Base-by-base conservation (phyloP, 106 monocot genomes). In the Dendrobium huoshanense region DNA sequence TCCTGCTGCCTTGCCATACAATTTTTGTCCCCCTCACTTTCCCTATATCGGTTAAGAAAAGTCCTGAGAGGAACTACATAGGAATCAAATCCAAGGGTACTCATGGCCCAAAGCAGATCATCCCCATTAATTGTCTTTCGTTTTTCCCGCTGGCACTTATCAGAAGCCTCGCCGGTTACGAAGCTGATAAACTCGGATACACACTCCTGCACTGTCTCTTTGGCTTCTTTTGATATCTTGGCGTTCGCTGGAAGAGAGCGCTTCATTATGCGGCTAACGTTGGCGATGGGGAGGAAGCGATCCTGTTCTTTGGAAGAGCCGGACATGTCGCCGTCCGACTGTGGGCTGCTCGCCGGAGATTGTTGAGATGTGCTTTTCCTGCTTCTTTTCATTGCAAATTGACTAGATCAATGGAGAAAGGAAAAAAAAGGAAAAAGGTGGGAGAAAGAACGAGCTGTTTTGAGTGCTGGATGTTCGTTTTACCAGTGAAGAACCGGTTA, bases 181-280 rank as follows among this genome's bases (percentile, higher is more conserved):
- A 88, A 91, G 79, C 91, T 91, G 85, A 91, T 91, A 83, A 91
- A 91, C 83, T 91, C 91, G 9, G 91, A 91, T 10, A 91, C 91
- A 72, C 91, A 91, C 80, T 91, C 91, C 64, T 92, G 92, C 22
- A 92, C 89, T 17, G 89, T 92, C 65, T 89, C 92, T 79, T 92
- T 92, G 1, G 92, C 89, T 29, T 92, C 92, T 75, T 92, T 92
- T 16, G 92, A 92, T 4, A 89, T 89, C 84, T 89, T 92, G 16
- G 87, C 89, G 82, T 92, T 92, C 16, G 84, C 86, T 11, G 92
- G 92, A 70, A 92, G 92, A 31, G 88, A 83, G 22, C 73, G 67
- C 78, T 85, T 85, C 88, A 87, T 87, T 77, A 87, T 87, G 27
- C 87, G 78, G 27, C 82, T 84, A 4, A 88, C 88, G 85, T 88